Evolutionary conservation across 805 yeast genomes (phyloP).

Genomic region (Nakazawaea ernobii): DNA sequence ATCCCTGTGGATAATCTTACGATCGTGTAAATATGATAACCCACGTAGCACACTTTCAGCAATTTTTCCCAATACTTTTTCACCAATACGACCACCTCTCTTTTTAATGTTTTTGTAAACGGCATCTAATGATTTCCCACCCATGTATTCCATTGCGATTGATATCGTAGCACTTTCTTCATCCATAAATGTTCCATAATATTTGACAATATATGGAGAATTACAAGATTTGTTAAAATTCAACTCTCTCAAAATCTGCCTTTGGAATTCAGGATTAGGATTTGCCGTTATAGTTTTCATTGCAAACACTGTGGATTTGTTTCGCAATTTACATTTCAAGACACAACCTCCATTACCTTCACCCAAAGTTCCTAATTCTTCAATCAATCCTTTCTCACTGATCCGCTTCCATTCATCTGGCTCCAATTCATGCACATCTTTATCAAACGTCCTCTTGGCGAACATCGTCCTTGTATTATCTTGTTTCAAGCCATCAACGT

Average conservation of each 20-base stretch:
- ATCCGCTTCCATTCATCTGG: conserved; percentile 71
- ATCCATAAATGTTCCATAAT: conserved; percentile 87
- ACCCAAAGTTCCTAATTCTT: conserved; percentile 69
- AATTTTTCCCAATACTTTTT: conserved; percentile 84
- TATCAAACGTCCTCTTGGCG: neutral
- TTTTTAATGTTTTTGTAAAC: conserved; percentile 72
- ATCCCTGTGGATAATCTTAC: conserved; percentile 88
- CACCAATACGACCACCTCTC: conserved; percentile 84
- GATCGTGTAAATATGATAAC: conserved; percentile 79
- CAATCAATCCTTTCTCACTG: conserved; percentile 54
- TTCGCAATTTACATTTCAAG: conserved; percentile 60
- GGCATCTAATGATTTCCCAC: conserved; percentile 85
- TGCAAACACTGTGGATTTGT: conserved; percentile 71
- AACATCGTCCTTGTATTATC: too few relatives aligned
- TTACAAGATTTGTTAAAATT: conserved; percentile 81
- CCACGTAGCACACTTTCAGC: conserved; percentile 86
- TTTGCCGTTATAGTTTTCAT: conserved; percentile 68
- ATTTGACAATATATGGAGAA: conserved; percentile 81
- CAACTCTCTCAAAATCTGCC: conserved; percentile 85
- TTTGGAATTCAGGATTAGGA: conserved; percentile 81
- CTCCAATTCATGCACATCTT: conserved; percentile 48
- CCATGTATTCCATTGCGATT: conserved; percentile 97
- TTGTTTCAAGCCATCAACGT: neutral
- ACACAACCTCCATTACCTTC: conserved; percentile 96
- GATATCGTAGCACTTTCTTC: conserved; percentile 75